phyloP scores from a whole-genome alignment of 805 yeast genomes.

The Suhomyces sp. region DNA sequence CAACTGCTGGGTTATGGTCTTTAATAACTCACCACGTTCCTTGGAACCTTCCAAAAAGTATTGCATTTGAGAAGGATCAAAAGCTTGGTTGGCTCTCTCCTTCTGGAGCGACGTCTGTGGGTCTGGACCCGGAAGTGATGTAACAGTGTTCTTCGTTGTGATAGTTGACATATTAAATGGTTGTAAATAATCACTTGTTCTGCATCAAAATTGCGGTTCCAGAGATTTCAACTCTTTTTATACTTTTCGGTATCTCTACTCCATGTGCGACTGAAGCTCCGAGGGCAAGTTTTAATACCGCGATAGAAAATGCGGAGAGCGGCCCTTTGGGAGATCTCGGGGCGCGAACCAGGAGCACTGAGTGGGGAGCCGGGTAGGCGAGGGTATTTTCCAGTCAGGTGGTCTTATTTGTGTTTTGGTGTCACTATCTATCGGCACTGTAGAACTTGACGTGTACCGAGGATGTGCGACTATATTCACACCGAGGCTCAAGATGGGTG shows the following conservation, averaged over 20 bases:
- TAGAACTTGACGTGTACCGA: not conserved
- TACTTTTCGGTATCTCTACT: not conserved
- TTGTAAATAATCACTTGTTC: not conserved
- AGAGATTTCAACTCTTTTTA: constrained; percentile 1
- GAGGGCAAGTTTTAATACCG: not conserved
- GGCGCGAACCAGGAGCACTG: not conserved
- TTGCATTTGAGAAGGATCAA: constrained; percentile 39
- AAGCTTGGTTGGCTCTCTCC: constrained; percentile 32
- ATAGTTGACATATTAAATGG: not conserved
- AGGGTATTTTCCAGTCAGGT: not conserved
- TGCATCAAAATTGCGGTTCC: not conserved
- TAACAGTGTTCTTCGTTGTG: constrained; percentile 2
- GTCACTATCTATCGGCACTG: not conserved
- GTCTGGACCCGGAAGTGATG: constrained; percentile 13
- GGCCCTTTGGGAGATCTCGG: not conserved
- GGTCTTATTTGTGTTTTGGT: not conserved
- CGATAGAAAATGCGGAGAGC: not conserved
- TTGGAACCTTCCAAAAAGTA: constrained; percentile 40
- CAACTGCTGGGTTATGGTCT: constrained; percentile 29
- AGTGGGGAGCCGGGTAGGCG: not conserved
- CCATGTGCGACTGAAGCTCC: constrained; percentile 3
- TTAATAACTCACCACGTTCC: constrained; percentile 30
- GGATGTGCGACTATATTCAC: not conserved
- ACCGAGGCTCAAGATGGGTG: not conserved
- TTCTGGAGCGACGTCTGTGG: constrained; percentile 17